Base-by-base conservation (phyloP, 169 alveolate genomes). In the Haemoproteus tartakovskyi region DNA sequence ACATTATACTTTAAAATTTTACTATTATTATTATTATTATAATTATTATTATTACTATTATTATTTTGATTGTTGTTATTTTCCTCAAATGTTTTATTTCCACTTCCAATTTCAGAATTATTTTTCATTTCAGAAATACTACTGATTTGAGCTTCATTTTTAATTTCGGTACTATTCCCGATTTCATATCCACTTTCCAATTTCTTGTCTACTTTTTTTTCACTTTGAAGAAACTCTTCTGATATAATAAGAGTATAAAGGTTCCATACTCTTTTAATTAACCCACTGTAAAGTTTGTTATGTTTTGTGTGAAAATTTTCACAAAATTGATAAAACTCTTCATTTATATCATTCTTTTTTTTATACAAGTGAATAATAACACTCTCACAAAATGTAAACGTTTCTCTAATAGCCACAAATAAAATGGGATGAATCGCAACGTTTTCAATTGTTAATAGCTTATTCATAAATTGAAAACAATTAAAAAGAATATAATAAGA, bases 401-500 rank as follows among this genome's bases (percentile, higher is more conserved):
- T 78, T 56, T 70, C 52, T n/a, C 45, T 45, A 18, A 60, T 16
- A 2, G 78, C 8, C 48, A 70, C 27, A 43, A 70, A 70, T 21
- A 70, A 19, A 41, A 56, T 18, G 19, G 84, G 62, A 56, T 70
- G 84, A 27, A 70, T 54, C 33, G 38, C 33, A 54, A 70, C 54
- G 57, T 70, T 70, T 2, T 70, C 38, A 47, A 70, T 43, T 1
- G 84, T 70, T 56, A 70, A 43, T 45, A 70, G 46, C 37, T 70
- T 70, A 33, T 70, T 50, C 29, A 70, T 12, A 16, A 47, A 54
- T 29, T 70, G 70, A 36, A 70, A 70, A 5, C 59, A 30, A 48
- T 70, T 52, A 3, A 70, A 56, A 70, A 70, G 43, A 36, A 70
- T 45, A 56, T 26, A 56, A 60, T 70, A 70, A 24, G 84, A 70